phyloP scores from a whole-genome alignment of 352 stramenopile species.

The Peronospora destructor region DNA sequence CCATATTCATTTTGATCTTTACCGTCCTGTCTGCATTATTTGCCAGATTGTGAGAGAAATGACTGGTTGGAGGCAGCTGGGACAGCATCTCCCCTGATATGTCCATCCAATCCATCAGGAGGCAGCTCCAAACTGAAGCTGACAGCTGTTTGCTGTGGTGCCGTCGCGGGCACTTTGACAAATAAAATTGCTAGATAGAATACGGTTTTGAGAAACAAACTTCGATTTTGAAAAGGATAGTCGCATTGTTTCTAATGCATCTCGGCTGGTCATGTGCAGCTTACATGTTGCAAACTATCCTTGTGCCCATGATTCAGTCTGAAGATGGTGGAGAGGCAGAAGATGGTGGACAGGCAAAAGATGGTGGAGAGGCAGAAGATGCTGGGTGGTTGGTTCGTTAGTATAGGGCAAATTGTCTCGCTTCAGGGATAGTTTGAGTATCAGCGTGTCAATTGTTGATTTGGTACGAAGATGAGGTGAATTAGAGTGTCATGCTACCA shows the following conservation, averaged over 20 bases:
- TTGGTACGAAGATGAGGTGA: no score
- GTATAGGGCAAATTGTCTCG: constrained; percentile 16
- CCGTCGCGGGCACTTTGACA: not conserved
- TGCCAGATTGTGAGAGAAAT: constrained; percentile 12
- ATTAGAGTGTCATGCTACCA: no score
- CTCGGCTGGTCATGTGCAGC: constrained; percentile 3
- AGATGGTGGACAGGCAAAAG: constrained; percentile 13
- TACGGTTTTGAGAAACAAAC: not conserved
- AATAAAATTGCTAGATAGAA: no score
- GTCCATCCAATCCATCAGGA: constrained; percentile 12
- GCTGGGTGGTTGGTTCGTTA: constrained; percentile 2
- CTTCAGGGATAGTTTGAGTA: not conserved
- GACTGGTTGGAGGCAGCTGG: constrained; percentile 17
- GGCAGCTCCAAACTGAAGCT: constrained; percentile 3
- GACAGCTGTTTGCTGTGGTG: not conserved
- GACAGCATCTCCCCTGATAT: constrained; percentile 18
- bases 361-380: constrained; percentile 22
- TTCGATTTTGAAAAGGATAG: not conserved
- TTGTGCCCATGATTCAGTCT: constrained; percentile 7
- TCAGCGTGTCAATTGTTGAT: not conserved
- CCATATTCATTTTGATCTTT: constrained; percentile 7
- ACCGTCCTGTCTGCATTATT: constrained; percentile 8
- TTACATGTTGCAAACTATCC: not conserved
- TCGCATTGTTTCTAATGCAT: constrained; percentile 18
- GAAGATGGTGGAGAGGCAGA: constrained; percentile 24